Evolutionary conservation across 2,329 filamentous ascomycete species (phyloP), one percentile per base, ranked within the genome.

Genomic region (Stachybotrys chartarum): DNA sequence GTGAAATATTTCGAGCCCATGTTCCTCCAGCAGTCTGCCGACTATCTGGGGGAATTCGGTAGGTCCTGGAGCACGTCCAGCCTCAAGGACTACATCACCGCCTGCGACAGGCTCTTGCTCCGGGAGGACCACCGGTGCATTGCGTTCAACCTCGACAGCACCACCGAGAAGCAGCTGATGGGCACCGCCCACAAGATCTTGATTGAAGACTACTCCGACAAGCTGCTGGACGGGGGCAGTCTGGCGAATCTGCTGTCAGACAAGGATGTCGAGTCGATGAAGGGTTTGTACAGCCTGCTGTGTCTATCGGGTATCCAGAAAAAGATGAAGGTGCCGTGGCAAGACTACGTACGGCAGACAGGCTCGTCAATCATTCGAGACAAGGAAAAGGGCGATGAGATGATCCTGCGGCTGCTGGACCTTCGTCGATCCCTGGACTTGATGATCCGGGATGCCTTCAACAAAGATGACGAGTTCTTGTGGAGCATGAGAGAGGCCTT

Each of bases 401-500:
- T 99, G 92, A 86, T 99, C 1, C 74, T 90, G 6, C 84, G 89
- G 39, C 76, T 99, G 5, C 77, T 99, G 10, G 83, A 88, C 30
- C 82, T 99, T 61, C 92, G 96, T 67, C 82, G 85, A 51, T 83
- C 86, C 35, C 76, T 97, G 8, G 91, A 97, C 66, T 73, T 85
- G 46, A 85, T 93, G 62, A 87, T 91, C 67, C 82, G 84, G 46
- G 82, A 87, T 51, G 86, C 91, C 0, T 97, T 99, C 65, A 78
- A 81, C 50, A 84, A 84, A 54, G 83, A 96, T 61, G 84, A 91
- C n/a, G 80, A 83, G 24, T 85, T 97, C 51, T 81, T 85, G 0
- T 88, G 92, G 68, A 84, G 81, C 11, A 78, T 99, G 61, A 83
- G 94, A 55, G 91, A 97, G 64, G 82, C 90, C 0, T 97, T 99